Evolutionary conservation across 257 asterid genomes (phyloP), one percentile per base, ranked within the genome.

Genomic region (Scutellaria minor): DNA sequence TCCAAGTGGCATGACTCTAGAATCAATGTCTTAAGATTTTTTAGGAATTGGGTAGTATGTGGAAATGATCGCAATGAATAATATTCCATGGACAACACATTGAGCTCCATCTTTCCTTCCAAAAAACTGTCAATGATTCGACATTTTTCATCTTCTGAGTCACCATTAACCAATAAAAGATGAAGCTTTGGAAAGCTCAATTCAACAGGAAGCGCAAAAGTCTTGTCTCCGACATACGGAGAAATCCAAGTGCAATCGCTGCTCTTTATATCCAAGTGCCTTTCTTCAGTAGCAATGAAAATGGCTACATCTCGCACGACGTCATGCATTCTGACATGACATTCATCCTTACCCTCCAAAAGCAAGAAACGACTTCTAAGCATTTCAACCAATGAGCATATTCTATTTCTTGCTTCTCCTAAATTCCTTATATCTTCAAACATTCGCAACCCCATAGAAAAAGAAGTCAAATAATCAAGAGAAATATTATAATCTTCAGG

Each of bases 301-400:
- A 54, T 70, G 11, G 52, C 68, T 6, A 71, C 64, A 56, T 77
- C 77, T 15, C 70, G 61, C 3, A 54, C 66, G 11, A 71, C 41
- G 40, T 77, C 18, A 18, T 18, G 18, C 18, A 18, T 18, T 52
- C 31, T 68, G 4, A 75, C 64, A 59, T 57, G 20, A 5, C 39
- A 0, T 47, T 37, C 48, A 18, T 58, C 5, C 0, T 7, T 0
- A 12, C 71, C 66, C 5, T 60, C 71, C 5, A 76, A 13, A 2
- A 76, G 46, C 66, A 75, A 70, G 31, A 2, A 70, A 6, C 73
- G 50, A 20, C 64, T 54, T 55, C 51, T 69, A 53, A 63, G 80
- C 61, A 2, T 31, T 31, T 18, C 48, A 13, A 15, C 27, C 31
- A 54, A 48, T 50, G 54, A 1, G 0, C 3, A 13, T 9, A 42